These are phyloP conservation scores for Fusarium sp. DNA, from an alignment of 2,329 filamentous ascomycete species.

Conservation along the genomic window DNA sequence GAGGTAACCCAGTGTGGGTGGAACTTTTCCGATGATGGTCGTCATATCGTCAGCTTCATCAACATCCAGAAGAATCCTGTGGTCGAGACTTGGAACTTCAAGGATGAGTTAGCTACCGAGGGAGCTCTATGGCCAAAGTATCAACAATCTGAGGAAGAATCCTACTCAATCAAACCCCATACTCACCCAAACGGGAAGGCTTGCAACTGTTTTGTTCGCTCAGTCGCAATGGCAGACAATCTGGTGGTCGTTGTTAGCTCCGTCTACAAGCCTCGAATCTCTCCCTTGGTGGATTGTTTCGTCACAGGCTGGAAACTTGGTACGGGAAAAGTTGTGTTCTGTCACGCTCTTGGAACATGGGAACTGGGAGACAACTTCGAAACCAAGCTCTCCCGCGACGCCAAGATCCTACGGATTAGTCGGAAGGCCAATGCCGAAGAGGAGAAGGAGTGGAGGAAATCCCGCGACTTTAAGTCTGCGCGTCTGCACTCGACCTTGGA, in stretches of 20 bases:
- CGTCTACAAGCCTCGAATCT: neutral
- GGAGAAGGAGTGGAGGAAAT: neutral
- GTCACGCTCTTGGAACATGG: neutral
- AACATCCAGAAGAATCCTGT: neutral
- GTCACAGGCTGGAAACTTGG: neutral
- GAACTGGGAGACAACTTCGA: fast-evolving
- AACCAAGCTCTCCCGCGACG: neutral
- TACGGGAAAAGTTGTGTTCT: neutral
- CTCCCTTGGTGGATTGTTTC: neutral
- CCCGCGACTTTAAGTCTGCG: neutral
- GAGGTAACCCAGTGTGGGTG: neutral
- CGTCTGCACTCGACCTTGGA: neutral
- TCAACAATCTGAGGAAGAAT: neutral
- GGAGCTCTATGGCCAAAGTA: neutral
- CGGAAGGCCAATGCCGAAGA: neutral
- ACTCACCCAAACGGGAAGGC: neutral
- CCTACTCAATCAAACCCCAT: neutral
- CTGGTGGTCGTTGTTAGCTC: neutral
- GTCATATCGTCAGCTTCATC: neutral
- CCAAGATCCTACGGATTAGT: neutral
- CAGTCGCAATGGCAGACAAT: neutral
- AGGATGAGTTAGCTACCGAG: neutral
- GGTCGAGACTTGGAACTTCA: neutral
- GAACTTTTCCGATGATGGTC: neutral
- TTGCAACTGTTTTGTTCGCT: neutral